Evolutionary conservation across 805 yeast genomes (phyloP).

Genomic region (Kuraishia ogatae): DNA sequence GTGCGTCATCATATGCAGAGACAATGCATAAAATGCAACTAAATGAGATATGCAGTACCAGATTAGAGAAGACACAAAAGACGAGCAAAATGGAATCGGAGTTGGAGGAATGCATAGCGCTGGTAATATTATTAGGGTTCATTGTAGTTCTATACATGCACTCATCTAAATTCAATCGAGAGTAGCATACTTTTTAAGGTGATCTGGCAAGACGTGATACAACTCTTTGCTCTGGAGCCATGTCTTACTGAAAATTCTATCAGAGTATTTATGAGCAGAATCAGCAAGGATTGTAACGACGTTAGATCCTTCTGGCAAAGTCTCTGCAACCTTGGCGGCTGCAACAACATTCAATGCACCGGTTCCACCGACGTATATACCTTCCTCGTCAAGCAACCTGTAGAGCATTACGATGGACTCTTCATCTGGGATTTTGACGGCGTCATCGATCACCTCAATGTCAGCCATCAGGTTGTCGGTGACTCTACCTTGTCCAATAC

Average conservation of each 20-base stretch:
- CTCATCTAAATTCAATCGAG: slow-evolving; percentile 18
- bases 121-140: no score
- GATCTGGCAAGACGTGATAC: slow-evolving; percentile 57
- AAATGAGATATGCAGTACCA: neutral
- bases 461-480: slow-evolving; percentile 76
- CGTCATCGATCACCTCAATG: slow-evolving; percentile 68
- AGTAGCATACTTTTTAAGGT: slow-evolving; percentile 60
- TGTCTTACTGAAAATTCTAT: slow-evolving; percentile 63
- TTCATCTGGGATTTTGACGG: slow-evolving; percentile 69
- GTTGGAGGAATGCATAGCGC: no score
- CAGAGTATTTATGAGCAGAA: slow-evolving; percentile 84
- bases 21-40: neutral
- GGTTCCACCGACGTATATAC: slow-evolving; percentile 85
- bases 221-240: slow-evolving; percentile 73
- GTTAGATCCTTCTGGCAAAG: slow-evolving; percentile 68
- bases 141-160: neutral
- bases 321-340: slow-evolving; percentile 67
- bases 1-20: neutral
- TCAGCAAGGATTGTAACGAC: slow-evolving; percentile 88
- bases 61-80: neutral
- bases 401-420: slow-evolving; percentile 80
- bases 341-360: slow-evolving; percentile 88
- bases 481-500: slow-evolving; percentile 92
- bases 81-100: no score
- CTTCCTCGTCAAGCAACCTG: slow-evolving; percentile 80